Conservation (phyloP, 1,284 basidiomycete species). For the Moniliophthora roreri region DNA sequence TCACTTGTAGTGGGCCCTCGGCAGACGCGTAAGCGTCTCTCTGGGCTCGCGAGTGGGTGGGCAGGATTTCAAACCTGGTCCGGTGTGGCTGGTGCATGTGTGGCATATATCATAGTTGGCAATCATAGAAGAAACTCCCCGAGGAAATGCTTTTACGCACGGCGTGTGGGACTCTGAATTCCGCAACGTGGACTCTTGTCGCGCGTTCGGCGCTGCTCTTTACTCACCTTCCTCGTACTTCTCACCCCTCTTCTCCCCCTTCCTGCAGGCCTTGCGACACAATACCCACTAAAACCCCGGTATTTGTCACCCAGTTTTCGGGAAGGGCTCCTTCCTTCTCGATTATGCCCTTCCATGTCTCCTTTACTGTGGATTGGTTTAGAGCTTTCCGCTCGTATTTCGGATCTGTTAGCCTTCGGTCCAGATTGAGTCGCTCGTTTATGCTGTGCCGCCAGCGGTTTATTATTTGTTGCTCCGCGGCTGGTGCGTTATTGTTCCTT, state of each 20-base stretch:
- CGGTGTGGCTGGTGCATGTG: too few relatives aligned
- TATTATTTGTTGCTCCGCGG: background rate
- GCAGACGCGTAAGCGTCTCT: too few relatives aligned
- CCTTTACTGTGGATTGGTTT: background rate
- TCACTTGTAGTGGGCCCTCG: too few relatives aligned
- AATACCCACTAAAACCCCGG: constrained; percentile 23
- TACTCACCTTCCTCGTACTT: background rate
- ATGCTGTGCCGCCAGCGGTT: background rate
- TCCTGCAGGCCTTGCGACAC: background rate
- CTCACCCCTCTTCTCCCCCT: background rate
- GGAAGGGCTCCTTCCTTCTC: constrained; percentile 13
- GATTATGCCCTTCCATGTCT: background rate
- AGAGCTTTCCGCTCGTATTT: background rate
- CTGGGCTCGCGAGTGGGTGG: too few relatives aligned
- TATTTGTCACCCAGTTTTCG: constrained; percentile 13
- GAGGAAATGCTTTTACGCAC: constrained; percentile 15
- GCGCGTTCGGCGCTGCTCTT: background rate
- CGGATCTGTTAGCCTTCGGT: background rate
- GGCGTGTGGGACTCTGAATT: constrained; percentile 11
- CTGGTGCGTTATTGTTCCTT: background rate
- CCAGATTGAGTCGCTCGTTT: background rate
- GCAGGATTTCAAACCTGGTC: too few relatives aligned
- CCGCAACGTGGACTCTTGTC: background rate
- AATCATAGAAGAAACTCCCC: constrained; percentile 1
- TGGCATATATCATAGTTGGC: background rate